Evolutionary conservation across 208 protist species (phyloP).

Genomic region (Crithidia bombi): DNA sequence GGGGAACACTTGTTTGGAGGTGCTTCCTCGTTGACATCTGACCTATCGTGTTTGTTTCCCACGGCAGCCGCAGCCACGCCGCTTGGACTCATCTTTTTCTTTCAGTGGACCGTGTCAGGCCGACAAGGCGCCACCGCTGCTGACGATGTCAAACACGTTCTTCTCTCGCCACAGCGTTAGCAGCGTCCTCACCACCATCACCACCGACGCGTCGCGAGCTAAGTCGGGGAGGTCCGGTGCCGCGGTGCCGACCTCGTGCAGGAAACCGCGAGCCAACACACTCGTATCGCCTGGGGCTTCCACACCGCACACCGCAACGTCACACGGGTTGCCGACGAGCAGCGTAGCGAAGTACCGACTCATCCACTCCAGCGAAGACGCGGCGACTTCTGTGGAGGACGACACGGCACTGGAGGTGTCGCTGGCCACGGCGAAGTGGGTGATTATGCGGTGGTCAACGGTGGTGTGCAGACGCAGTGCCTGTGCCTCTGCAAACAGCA

Average conservation of each 20-base stretch:
- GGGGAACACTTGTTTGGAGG: too few relatives aligned
- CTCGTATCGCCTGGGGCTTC: constrained; percentile 5
- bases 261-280: constrained; percentile 31
- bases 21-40: too few relatives aligned
- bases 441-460: constrained; percentile 33
- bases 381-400: not conserved
- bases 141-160: constrained; percentile 72
- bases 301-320: constrained; percentile 24
- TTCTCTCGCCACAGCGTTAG: constrained; percentile 53
- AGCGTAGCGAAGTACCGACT: constrained; percentile 38
- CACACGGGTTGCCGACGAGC: constrained; percentile 29
- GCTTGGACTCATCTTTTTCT: not conserved
- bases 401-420: not conserved
- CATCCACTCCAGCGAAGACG: constrained; percentile 42
- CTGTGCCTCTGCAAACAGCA: constrained; percentile 19
- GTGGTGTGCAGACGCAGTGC: constrained; percentile 38
- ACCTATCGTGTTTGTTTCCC: too few relatives aligned
- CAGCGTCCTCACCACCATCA: constrained; percentile 18
- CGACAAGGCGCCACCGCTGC: too few relatives aligned
- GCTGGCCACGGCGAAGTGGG: constrained; percentile 20
- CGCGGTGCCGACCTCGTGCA: constrained; percentile 17
- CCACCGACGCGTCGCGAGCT: constrained; percentile 22
- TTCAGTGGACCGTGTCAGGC: not conserved
- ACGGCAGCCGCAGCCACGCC: too few relatives aligned
- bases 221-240: constrained; percentile 18